Base-by-base conservation (phyloP, 805 yeast species). In the Teunomyces tritomae region DNA sequence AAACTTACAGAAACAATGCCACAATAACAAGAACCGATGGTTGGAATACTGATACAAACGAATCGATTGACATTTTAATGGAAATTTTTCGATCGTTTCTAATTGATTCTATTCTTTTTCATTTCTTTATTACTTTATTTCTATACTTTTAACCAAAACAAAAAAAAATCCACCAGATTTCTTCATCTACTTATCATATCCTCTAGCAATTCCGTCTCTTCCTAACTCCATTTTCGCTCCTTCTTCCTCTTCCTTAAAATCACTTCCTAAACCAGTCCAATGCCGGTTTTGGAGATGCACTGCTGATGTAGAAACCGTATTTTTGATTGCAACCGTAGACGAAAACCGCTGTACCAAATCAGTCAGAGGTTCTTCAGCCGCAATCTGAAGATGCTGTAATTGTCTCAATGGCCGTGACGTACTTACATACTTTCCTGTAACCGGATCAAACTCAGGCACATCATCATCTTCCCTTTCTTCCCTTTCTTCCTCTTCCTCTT, bases 211-310 rank as follows among this genome's bases (percentile, higher is more conserved):
- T 34, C 99, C 99, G 2, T 79, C 74, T 41, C 85, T 74, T 1
- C 99, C 99, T 53, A 85, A 83, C 60, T 90, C 96, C 0, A 89
- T 77, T 0, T 74, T 64, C 0, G 97, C 96, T 34, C 95, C 97
- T n/a, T 77, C 81, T 41, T 70, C 73, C n/a, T 72, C 80, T 5
- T 65, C 73, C 1, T 67, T 71, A 66, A 74, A 89, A 60, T 92
- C 97, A 50, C 94, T 85, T 1, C 98, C 99, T 29, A 92, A 71
- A 0, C 99, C 99, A 0, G 84, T 80, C 98, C 98, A 92, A 26
- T 74, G 69, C 57, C 92, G 78, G 9, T 72, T 74, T 57, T 89
- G 96, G 44, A 92, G 71, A 51, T 77, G 78, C 6, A 76, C 72
- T 0, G 97, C 97, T 0, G 97, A 89, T 0, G 98, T 91, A 0